Conservation (phyloP, 306 rosid species). For the Styphnolobium japonicum region DNA sequence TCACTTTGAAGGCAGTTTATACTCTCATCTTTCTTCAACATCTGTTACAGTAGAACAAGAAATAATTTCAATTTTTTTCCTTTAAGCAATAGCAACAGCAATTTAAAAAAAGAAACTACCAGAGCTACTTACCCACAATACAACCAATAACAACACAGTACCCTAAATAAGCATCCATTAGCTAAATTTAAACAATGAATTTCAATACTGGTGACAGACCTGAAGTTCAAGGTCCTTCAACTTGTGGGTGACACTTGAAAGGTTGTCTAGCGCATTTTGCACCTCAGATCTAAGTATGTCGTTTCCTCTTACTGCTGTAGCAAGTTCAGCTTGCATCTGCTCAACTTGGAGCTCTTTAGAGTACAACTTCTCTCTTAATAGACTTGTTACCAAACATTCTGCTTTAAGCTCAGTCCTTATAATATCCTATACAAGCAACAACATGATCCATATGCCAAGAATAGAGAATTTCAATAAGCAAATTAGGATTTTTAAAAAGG, state of each 20-base stretch:
- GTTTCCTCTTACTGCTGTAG: conserved; percentile 87
- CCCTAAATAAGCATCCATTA: not conserved
- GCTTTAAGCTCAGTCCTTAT: conserved; percentile 72
- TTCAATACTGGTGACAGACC: conserved; percentile 42
- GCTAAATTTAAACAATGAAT: conserved; percentile 14
- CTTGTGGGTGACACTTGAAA: conserved; percentile 65
- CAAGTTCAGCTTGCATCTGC: conserved; percentile 90
- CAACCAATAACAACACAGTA: not conserved
- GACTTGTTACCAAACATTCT: conserved; percentile 71
- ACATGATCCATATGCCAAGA: not conserved
- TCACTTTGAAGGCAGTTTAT: conserved; percentile 50
- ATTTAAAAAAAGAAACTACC: not conserved
- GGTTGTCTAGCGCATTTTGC: conserved; percentile 67
- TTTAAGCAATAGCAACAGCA: conserved; percentile 2
- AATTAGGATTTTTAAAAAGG: not conserved
- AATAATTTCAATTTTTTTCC: not conserved
- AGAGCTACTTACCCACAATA: not conserved
- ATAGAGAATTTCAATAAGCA: not conserved
- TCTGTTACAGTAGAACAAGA: conserved; percentile 36
- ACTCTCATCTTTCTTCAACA: conserved; percentile 74
- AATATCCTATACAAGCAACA: conserved; percentile 46
- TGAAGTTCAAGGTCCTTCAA: conserved; percentile 81
- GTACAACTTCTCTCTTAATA: conserved; percentile 74
- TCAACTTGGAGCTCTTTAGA: conserved; percentile 85
- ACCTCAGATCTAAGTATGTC: conserved; percentile 80